Evolutionary conservation across 371 early-diverging fungal genomes (phyloP).

Genomic region (Mortierella sp.): DNA sequence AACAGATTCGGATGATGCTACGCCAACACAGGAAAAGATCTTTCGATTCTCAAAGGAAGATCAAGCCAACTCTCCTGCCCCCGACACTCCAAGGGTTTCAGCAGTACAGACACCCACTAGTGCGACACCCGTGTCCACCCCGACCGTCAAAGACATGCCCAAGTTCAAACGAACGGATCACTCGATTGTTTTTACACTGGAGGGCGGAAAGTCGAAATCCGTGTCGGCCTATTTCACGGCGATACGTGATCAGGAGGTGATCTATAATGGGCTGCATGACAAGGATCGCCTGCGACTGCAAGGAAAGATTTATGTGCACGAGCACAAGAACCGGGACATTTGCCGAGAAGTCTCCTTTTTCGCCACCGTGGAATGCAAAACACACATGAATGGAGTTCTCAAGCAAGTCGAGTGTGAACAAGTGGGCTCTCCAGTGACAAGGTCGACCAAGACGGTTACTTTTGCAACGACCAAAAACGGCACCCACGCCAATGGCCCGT

Average conservation of each 20-base stretch:
- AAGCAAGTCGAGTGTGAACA: no score
- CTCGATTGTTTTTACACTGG: constrained; percentile 81
- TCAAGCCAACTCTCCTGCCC: constrained; percentile 13
- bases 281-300: constrained; percentile 43
- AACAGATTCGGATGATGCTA: constrained; percentile 21
- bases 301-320: constrained; percentile 82
- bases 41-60: constrained; percentile 15
- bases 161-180: constrained; percentile 73
- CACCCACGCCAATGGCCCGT: no score
- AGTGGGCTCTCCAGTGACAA: no score
- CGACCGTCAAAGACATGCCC: constrained; percentile 48
- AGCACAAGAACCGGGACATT: constrained; percentile 92
- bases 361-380: constrained; percentile 31
- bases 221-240: constrained; percentile 72
- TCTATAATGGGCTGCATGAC: background rate
- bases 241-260: constrained; percentile 8
- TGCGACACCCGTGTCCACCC: constrained; percentile 16
- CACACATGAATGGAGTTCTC: background rate
- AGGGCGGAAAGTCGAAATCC: constrained; percentile 77
- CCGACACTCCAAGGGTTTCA: constrained; percentile 31
- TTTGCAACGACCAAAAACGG: no score
- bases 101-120: constrained; percentile 9
- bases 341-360: constrained; percentile 77
- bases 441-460: no score
- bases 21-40: constrained; percentile 39